A percentile compares a stretch with the other conserved stretches of the same genome.
These are phyloP conservation scores for Leucocoprinus birnbaumii DNA, from an alignment of 768 basidiomycete genomes.

Conservation along the genomic window DNA sequence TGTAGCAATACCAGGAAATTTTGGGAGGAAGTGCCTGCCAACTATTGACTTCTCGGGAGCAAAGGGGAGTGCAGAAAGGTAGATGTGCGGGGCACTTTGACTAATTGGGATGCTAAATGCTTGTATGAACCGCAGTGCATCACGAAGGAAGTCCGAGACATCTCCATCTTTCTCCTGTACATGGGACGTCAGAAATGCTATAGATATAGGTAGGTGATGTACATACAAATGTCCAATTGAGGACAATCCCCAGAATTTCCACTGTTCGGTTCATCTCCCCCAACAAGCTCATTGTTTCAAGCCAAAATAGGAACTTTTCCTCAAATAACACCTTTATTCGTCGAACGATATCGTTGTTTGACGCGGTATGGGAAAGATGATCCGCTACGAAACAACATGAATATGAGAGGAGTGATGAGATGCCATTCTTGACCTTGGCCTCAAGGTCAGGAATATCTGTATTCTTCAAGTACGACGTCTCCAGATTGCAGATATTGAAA, in stretches of 20 bases:
- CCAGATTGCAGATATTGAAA: conserved; percentile 33
- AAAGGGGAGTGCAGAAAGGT: conserved; percentile 26
- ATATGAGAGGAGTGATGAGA: conserved; percentile 25
- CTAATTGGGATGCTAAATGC: conserved; percentile 16
- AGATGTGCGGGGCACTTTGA: conserved; percentile 23
- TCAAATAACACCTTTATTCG: conserved; percentile 20
- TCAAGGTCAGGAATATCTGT: conserved; percentile 21
- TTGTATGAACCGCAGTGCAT: conserved; percentile 18
- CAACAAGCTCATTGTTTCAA: conserved; percentile 28
- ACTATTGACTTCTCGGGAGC: conserved; percentile 18
- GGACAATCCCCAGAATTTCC: not conserved
- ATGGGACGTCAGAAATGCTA: not conserved
- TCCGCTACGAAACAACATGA: conserved; percentile 27
- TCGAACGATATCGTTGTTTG: not conserved
- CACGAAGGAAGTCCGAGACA: conserved; percentile 15
- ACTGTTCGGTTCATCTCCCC: conserved; percentile 13
- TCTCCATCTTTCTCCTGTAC: not conserved
- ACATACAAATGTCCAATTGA: conserved; percentile 14
- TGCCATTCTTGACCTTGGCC: conserved; percentile 16
- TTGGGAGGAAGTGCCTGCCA: conserved; percentile 12
- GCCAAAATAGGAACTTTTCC: conserved; percentile 25
- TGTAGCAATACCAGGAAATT: conserved; percentile 12
- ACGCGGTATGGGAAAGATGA: conserved; percentile 18
- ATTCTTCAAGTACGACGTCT: conserved; percentile 26
- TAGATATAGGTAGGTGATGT: not conserved